Evolutionary conservation across 2,329 filamentous ascomycete species (phyloP).

Genomic region (Cercospora sp.): DNA sequence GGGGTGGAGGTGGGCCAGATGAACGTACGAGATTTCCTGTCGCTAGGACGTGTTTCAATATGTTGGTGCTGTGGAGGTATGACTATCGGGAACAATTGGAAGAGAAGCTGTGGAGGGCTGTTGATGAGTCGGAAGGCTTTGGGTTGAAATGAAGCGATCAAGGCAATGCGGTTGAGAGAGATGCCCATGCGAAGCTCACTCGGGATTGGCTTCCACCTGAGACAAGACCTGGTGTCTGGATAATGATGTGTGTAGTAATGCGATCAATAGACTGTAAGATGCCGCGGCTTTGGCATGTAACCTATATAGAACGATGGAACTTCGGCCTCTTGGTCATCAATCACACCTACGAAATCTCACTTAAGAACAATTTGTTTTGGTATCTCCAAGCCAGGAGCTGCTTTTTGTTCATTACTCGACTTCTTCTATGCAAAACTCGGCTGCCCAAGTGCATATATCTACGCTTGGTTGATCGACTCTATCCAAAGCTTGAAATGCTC

Average conservation of each 20-base stretch:
- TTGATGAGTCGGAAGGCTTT: conserved; percentile 89
- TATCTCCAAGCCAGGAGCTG: neutral
- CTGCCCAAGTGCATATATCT: neutral
- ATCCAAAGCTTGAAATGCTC: neutral
- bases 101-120: conserved; percentile 75
- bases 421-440: neutral
- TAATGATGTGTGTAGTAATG: neutral
- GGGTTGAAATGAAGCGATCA: conserved; percentile 66
- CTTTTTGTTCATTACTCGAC: neutral
- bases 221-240: neutral
- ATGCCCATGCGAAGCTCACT: neutral
- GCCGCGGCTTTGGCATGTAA: neutral
- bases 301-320: neutral
- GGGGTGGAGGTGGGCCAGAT: conserved; percentile 44
- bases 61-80: conserved; percentile 75
- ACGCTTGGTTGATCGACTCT: neutral
- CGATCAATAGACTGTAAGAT: neutral
- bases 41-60: conserved; percentile 89
- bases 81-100: conserved; percentile 65
- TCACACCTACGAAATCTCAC: neutral
- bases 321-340: neutral
- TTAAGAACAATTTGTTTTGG: neutral
- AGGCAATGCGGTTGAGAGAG: neutral
- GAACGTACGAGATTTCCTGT: conserved; percentile 76
- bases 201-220: neutral